Evolutionary conservation across 306 rosid genomes (phyloP).

Genomic region (Prosopis cineraria): DNA sequence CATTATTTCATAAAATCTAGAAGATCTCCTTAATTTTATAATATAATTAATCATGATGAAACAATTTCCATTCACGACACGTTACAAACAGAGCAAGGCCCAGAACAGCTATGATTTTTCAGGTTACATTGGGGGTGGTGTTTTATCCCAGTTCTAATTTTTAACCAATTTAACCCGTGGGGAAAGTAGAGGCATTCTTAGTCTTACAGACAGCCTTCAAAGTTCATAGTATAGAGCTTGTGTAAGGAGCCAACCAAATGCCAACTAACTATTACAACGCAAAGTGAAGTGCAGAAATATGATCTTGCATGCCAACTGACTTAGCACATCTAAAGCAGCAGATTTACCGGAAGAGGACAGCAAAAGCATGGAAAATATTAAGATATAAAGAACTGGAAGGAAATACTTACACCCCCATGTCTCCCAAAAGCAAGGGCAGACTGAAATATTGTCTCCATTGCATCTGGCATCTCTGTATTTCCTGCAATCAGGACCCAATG

Average conservation of each 20-base stretch:
- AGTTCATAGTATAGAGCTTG: background rate
- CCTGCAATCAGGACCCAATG: constrained; percentile 61
- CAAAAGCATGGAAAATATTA: constrained; percentile 12
- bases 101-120: background rate
- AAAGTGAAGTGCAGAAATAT: constrained; percentile 3
- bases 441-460: constrained; percentile 96
- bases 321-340: constrained; percentile 9
- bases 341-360: constrained; percentile 7
- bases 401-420: constrained; percentile 85
- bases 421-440: constrained; percentile 92
- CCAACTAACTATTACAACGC: background rate
- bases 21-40: background rate
- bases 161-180: background rate
- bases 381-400: constrained; percentile 28
- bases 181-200: background rate
- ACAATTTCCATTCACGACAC: background rate
- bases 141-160: background rate
- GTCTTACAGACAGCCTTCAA: background rate
- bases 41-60: background rate
- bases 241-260: constrained; percentile 6
- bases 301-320: constrained; percentile 21
- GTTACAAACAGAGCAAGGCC: background rate
- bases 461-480: constrained; percentile 94
- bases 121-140: background rate
- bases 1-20: background rate